phyloP scores from a whole-genome alignment of 78 protist species.

The Speleostelium caveatum region DNA sequence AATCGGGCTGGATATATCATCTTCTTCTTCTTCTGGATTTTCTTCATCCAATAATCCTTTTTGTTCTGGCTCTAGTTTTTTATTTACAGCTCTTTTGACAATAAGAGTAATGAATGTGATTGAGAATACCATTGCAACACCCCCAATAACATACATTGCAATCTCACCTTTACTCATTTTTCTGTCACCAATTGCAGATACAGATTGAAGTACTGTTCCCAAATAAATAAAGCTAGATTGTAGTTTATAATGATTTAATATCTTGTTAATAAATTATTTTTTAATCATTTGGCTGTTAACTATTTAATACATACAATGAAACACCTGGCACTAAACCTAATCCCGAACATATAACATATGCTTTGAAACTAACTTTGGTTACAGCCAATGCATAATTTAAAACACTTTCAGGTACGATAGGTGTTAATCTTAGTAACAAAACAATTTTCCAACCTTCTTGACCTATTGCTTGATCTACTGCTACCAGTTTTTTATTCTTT shows the following conservation, averaged over 20 bases:
- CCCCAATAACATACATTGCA: constrained; percentile 21
- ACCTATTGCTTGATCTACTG: constrained; percentile 55
- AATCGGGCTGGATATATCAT: no score
- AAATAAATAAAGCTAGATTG: constrained; percentile 34
- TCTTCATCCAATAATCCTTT: constrained; percentile 72
- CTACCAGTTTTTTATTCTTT: constrained; percentile 29
- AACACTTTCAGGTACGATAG: constrained; percentile 45
- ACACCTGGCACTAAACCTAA: constrained; percentile 70
- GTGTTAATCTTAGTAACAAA: constrained; percentile 46
- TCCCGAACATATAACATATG: constrained; percentile 43
- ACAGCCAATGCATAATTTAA: constrained; percentile 67
- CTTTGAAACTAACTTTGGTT: constrained; percentile 22
- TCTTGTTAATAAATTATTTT: neutral
- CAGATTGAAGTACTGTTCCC: neutral
- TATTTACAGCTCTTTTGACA: constrained; percentile 54
- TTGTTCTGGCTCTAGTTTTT: constrained; percentile 48
- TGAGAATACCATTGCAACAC: constrained; percentile 35
- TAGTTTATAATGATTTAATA: neutral
- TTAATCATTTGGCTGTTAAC: neutral
- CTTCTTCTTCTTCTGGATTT: neutral
- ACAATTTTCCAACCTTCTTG: constrained; percentile 68
- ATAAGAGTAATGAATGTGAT: constrained; percentile 24
- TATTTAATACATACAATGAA: constrained; percentile 25
- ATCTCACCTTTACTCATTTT: constrained; percentile 9
- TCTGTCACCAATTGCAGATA: neutral